phyloP scores from a whole-genome alignment of 1,139 yeast genomes.

The Pichiaceae sp. region DNA sequence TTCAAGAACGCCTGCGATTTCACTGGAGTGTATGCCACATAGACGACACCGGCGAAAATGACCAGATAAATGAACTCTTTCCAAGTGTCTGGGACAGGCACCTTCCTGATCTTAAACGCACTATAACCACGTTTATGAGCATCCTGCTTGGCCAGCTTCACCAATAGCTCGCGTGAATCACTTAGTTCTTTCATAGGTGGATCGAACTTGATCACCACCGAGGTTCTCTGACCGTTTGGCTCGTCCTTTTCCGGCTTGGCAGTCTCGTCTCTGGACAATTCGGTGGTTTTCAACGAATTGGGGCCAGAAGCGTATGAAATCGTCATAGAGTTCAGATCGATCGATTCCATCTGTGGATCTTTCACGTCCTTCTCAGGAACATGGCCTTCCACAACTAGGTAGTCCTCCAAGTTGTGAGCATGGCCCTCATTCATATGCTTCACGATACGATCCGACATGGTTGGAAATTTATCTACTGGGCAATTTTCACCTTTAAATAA shows the following conservation, averaged over 20 bases:
- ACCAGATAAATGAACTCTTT: conserved; percentile 13
- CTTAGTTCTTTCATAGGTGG: conserved; percentile 40
- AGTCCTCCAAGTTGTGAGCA: conserved; percentile 60
- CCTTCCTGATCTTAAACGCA: conserved; percentile 42
- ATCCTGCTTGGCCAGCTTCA: conserved; percentile 61
- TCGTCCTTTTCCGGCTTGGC: neutral
- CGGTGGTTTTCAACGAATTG: conserved; percentile 32
- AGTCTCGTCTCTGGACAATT: conserved; percentile 25
- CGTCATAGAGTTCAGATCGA: conserved; percentile 34
- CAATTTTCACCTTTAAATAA: neutral
- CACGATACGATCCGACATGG: conserved; percentile 32
- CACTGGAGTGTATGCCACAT: conserved; percentile 16
- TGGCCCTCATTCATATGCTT: conserved; percentile 72
- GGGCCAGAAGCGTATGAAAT: conserved; percentile 17
- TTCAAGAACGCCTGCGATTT: conserved; percentile 21
- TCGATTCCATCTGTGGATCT: conserved; percentile 31
- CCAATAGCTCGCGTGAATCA: conserved; percentile 54
- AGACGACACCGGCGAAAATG: conserved; percentile 23
- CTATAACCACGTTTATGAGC: conserved; percentile 62
- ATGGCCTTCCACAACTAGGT: conserved; percentile 56
- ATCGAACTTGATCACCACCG: conserved; percentile 30
- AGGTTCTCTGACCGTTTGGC: neutral
- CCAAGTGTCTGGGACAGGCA: conserved; percentile 11
- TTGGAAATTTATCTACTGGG: neutral
- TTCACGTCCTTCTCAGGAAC: conserved; percentile 8